Conservation (phyloP, 805 yeast genomes). For the Cyberlindnera saturnus region DNA sequence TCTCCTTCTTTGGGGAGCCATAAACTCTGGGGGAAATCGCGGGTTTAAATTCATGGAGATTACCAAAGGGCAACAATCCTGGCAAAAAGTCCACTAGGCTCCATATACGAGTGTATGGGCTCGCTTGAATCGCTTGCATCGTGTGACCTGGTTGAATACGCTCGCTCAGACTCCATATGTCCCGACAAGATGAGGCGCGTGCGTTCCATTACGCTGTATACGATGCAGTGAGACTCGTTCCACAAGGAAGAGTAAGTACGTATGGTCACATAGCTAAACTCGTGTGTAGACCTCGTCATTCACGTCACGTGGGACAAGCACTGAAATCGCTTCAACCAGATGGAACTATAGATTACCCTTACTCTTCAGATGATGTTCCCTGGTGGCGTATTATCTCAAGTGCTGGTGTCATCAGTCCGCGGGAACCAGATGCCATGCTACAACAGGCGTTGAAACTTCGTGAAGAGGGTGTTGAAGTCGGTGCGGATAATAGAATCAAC, state of each 20-base stretch:
- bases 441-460: constrained; percentile 40
- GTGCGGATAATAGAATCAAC: constrained; percentile 28
- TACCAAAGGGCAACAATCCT: no score
- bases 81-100: no score
- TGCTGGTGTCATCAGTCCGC: constrained; percentile 55
- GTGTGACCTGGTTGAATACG: not conserved
- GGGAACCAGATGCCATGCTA: constrained; percentile 37
- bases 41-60: no score
- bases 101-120: not conserved
- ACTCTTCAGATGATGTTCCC: constrained; percentile 9
- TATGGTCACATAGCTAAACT: constrained; percentile 73
- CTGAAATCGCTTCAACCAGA: constrained; percentile 43
- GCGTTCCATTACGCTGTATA: constrained; percentile 61
- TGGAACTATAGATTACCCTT: constrained; percentile 7
- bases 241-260: constrained; percentile 59
- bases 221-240: constrained; percentile 44
- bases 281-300: constrained; percentile 53
- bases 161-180: constrained; percentile 2
- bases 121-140: no score
- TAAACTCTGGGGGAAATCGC: no score
- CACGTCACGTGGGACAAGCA: constrained; percentile 72
- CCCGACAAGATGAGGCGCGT: constrained; percentile 37
- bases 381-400: constrained; percentile 79
- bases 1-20: no score
- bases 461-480: constrained; percentile 43